A percentile compares a stretch with the other conserved stretches of the same genome.
These are phyloP conservation scores for Schrenkiella parvula DNA, from an alignment of 345 rosid genomes.

Conservation along the genomic window DNA sequence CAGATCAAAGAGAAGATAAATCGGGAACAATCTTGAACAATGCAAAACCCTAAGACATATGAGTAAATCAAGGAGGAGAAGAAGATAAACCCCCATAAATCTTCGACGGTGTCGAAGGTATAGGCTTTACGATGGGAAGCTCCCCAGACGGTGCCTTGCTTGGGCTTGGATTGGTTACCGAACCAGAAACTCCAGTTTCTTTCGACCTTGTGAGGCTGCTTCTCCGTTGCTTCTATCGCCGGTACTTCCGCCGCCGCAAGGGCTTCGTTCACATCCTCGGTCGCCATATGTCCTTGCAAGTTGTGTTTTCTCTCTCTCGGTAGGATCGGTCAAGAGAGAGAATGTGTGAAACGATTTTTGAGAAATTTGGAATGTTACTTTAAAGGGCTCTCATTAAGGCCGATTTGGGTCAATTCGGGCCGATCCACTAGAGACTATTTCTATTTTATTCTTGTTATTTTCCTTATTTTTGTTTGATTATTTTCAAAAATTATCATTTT, in stretches of 20 bases:
- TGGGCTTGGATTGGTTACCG: conserved; percentile 72
- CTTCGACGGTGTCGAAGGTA: conserved; percentile 91
- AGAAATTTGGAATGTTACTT: not conserved
- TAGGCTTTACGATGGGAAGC: conserved; percentile 65
- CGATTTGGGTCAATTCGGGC: not conserved
- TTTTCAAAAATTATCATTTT: too few species aligned
- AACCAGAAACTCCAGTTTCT: conserved; percentile 94
- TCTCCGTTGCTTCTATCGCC: conserved; percentile 21
- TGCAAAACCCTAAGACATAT: not conserved
- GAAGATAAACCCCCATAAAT: conserved; percentile 77
- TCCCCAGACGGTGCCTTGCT: conserved; percentile 90
- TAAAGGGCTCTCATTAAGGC: not conserved
- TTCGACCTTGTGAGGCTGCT: conserved; percentile 63
- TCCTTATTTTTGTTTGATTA: not conserved
- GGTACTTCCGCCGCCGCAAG: conserved; percentile 22
- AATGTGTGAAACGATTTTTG: not conserved
- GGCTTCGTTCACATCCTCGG: conserved; percentile 41
- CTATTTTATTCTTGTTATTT: not conserved
- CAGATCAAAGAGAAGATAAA: not conserved
- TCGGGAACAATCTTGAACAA: not conserved
- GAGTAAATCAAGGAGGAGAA: not conserved
- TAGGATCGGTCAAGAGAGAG: not conserved
- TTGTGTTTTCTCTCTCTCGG: not conserved
- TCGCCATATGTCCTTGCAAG: conserved; percentile 44
- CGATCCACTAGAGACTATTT: not conserved